Evolutionary conservation across 371 early-diverging fungal genomes (phyloP).

Genomic region (Rhizopus sp.): DNA sequence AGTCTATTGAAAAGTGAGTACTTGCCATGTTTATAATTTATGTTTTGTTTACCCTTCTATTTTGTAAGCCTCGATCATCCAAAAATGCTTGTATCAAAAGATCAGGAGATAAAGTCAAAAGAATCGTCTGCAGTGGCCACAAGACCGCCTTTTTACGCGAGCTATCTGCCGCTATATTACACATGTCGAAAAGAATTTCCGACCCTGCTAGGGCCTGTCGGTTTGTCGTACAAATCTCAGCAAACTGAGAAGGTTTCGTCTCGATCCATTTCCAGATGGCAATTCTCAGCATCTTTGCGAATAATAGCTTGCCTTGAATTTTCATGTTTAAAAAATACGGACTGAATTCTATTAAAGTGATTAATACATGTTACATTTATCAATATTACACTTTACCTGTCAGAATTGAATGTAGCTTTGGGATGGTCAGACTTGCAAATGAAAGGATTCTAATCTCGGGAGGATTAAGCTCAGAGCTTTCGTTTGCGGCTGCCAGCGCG

Average conservation of each 20-base stretch:
- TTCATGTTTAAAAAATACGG: constrained; percentile 65
- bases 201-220: constrained; percentile 70
- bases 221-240: constrained; percentile 60
- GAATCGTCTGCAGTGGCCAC: constrained; percentile 83
- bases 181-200: constrained; percentile 79
- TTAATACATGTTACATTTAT: neutral
- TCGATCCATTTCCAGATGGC: constrained; percentile 91
- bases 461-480: constrained; percentile 28
- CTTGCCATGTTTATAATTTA: neutral
- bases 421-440: constrained; percentile 29
- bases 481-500: constrained; percentile 23
- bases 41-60: constrained; percentile 31
- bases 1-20: constrained; percentile 27
- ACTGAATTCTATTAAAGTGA: constrained; percentile 54
- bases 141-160: constrained; percentile 60
- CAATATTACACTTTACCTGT: constrained; percentile 24
- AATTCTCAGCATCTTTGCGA: constrained; percentile 69
- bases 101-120: constrained; percentile 77
- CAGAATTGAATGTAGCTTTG: constrained; percentile 30
- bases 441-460: constrained; percentile 39
- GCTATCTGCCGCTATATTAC: constrained; percentile 67
- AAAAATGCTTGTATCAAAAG: constrained; percentile 58
- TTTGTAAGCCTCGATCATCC: constrained; percentile 40
- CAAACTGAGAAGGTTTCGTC: constrained; percentile 71
- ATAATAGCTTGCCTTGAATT: constrained; percentile 65